Conservation (phyloP, 2,329 filamentous ascomycete species). For the Trichoderma afroharzianum region DNA sequence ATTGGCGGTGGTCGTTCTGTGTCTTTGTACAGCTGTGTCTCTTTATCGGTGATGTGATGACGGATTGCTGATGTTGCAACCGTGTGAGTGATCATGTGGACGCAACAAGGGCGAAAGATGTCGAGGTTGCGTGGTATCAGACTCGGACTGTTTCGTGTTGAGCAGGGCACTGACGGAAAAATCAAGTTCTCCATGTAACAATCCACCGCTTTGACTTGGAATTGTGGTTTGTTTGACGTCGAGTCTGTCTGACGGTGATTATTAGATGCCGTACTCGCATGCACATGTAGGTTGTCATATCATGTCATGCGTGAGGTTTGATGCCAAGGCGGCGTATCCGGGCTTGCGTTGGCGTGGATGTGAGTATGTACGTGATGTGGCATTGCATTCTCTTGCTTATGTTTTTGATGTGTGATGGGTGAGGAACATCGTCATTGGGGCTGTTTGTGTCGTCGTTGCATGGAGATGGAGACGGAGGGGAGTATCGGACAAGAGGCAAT, state of each 20-base stretch:
- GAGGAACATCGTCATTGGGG: background rate
- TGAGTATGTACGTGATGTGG: background rate
- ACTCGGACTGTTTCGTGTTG: background rate
- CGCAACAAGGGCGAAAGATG: background rate
- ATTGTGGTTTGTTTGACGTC: background rate
- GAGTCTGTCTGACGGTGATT: background rate
- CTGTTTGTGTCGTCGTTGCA: background rate
- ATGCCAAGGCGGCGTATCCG: conserved; percentile 4
- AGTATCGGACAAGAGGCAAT: too few relatives aligned
- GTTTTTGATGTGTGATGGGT: background rate
- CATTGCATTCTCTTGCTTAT: background rate
- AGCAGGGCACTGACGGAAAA: background rate
- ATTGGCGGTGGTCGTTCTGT: background rate
- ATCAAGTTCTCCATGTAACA: too few relatives aligned
- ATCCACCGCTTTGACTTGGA: background rate
- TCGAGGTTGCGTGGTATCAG: background rate
- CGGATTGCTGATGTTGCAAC: background rate
- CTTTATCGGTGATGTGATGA: background rate
- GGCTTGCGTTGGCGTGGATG: background rate
- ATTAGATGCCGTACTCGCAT: background rate
- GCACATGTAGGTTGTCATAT: background rate
- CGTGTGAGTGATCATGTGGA: background rate
- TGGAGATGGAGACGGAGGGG: background rate
- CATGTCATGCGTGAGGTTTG: background rate
- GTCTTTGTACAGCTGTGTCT: background rate